Percentiles rank a stretch among this genome's conserved stretches.
Evolutionary conservation across 163 green algal genomes (phyloP).

Genomic region (Smithsoniella earleae): DNA sequence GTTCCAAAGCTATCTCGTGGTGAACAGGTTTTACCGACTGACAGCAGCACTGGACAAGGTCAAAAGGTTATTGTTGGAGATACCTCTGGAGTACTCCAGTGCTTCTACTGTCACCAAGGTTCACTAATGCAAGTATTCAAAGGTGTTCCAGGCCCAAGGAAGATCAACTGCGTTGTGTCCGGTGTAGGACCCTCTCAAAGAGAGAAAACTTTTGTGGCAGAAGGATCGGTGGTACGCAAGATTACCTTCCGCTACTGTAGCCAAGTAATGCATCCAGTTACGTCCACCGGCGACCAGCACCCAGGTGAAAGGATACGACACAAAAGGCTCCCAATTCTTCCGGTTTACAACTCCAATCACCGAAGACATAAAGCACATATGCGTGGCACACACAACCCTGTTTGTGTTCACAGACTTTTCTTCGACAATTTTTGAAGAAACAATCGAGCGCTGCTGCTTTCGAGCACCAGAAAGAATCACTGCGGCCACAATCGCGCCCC

Average conservation of each 20-base stretch:
- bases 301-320: conserved; percentile 28
- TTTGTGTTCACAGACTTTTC: neutral
- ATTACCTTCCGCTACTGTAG: neutral
- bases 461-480: conserved; percentile 13
- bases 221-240: conserved; percentile 12
- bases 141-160: neutral
- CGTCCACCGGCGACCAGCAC: no score
- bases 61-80: conserved; percentile 10
- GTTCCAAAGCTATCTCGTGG: neutral
- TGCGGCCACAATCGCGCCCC: neutral
- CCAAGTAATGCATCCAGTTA: neutral
- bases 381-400: neutral
- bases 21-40: conserved; percentile 1
- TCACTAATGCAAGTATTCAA: conserved; percentile 29
- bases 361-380: neutral
- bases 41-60: conserved; percentile 6
- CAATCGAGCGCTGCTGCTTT: neutral
- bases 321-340: conserved; percentile 28
- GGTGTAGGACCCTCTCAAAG: neutral
- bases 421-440: conserved; percentile 21
- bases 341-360: conserved; percentile 13
- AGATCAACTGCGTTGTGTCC: conserved; percentile 21
- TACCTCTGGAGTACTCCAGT: conserved; percentile 1
- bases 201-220: conserved; percentile 19
- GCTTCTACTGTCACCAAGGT: conserved; percentile 10